phyloP scores from a whole-genome alignment of 257 asterid genomes.

The Lavandula angustifolia region DNA sequence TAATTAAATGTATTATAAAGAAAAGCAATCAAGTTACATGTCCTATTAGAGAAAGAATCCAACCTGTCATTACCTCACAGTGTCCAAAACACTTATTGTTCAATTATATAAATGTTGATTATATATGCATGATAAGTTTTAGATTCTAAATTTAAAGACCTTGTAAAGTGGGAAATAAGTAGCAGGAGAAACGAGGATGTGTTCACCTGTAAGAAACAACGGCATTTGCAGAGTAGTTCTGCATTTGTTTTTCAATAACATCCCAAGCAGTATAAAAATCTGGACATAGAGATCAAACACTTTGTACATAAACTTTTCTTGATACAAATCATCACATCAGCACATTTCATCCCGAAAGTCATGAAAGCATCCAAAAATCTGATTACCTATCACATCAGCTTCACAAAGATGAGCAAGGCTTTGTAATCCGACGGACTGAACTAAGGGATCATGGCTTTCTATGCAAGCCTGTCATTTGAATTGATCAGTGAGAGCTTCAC shows the following conservation, averaged over 20 bases:
- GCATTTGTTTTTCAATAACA: slow-evolving; percentile 69
- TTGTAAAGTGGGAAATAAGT: slow-evolving; percentile 13
- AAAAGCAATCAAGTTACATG: background rate
- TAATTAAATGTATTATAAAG: background rate
- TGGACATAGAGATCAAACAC: slow-evolving; percentile 43
- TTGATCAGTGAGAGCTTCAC: slow-evolving; percentile 37
- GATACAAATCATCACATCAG: background rate
- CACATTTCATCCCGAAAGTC: background rate
- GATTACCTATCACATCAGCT: slow-evolving; percentile 91
- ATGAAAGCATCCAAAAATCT: slow-evolving; percentile 24
- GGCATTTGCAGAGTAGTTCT: slow-evolving; percentile 57
- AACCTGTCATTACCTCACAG: slow-evolving; percentile 10
- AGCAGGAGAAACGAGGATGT: slow-evolving; percentile 16
- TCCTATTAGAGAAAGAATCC: background rate
- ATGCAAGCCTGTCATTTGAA: slow-evolving; percentile 72
- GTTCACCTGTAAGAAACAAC: slow-evolving; percentile 76
- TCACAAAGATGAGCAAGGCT: slow-evolving; percentile 96
- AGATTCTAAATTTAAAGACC: slow-evolving; percentile 22
- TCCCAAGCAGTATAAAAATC: slow-evolving; percentile 99
- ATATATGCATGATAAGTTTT: slow-evolving; percentile 10
- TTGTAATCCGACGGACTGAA: slow-evolving; percentile 85
- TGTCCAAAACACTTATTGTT: slow-evolving; percentile 5
- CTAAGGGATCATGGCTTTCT: slow-evolving; percentile 67
- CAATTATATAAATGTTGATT: background rate
- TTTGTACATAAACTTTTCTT: slow-evolving; percentile 13